Base-by-base conservation (phyloP, 2,329 filamentous ascomycete genomes). In the Hypoxylon sp. region DNA sequence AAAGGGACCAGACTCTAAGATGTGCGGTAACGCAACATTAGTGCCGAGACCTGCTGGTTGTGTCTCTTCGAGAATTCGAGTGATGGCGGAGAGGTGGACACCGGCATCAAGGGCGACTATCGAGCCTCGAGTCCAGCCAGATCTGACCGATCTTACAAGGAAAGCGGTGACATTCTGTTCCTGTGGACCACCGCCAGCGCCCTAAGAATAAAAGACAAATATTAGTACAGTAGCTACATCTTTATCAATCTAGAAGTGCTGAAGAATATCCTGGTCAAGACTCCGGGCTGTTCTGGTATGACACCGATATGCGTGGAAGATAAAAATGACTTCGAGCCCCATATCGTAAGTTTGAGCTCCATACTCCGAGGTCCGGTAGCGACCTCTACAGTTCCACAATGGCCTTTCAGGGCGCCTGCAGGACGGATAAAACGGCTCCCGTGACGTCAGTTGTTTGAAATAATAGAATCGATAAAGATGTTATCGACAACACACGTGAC, bases 51-150 rank as follows among this genome's bases (percentile, higher is more conserved):
- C 75, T 7, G 72, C 8, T 9, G 80, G 82, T 59, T 79, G 78
- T 2, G 82, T 82, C n/a, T 82, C 77, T 66, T 93, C 85, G 25
- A 99, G 83, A 50, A 97, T 91, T 50, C 87, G 86, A n/a, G 88
- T 88, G 61, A 99, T 97, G 59, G 93, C 89, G 27, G 92, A 89
- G 41, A 99, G 86, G 77, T 97, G 92, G 30, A 94, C 93, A 50
- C 96, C 96, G 8, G 94, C 94, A 81, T 99, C 96, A 55, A 99
- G 91, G n/a, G 95, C 94, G 27, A 98, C 83, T 41, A 97, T 79
- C 0, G 94, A 97, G 46, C 91, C 90, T 73, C 90, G 91, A 51
- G 86, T 83, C 96, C 96, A 99, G 67, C 89, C 87, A 55, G 91
- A 87, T 29, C 90, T 87, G 8, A 91, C 85, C 3, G 95, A 95